phyloP scores from a whole-genome alignment of 306 rosid species.

The Boehmeria nivea region DNA sequence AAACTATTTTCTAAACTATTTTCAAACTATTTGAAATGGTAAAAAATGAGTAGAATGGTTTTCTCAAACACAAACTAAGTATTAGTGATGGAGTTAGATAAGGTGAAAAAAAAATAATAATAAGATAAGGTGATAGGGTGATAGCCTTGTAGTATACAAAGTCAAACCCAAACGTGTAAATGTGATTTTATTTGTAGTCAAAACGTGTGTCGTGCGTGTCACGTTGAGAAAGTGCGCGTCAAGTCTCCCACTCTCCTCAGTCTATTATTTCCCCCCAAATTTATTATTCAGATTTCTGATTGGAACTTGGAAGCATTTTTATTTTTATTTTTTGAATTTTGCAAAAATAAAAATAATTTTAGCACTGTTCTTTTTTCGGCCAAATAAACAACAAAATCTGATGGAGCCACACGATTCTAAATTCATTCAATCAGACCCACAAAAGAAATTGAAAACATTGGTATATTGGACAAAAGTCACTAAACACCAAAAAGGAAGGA shows the following conservation, averaged over 20 bases:
- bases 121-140: not conserved
- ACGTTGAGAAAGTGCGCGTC: constrained; percentile 1
- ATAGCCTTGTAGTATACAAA: too few relatives aligned
- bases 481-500: too few relatives aligned
- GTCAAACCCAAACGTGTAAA: not conserved
- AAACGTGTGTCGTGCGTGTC: constrained; percentile 8
- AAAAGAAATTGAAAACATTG: too few relatives aligned
- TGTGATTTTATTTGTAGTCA: not conserved
- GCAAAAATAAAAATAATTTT: too few relatives aligned
- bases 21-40: too few relatives aligned
- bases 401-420: not conserved
- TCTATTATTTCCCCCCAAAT: not conserved
- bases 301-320: not conserved
- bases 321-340: not conserved
- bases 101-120: too few relatives aligned
- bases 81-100: too few relatives aligned
- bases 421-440: too few relatives aligned
- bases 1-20: too few relatives aligned
- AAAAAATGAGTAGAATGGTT: too few relatives aligned
- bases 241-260: not conserved
- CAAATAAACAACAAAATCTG: not conserved
- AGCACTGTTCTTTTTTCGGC: constrained; percentile 27
- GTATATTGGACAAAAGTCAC: too few relatives aligned
- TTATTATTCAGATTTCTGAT: not conserved
- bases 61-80: too few relatives aligned